phyloP scores from a whole-genome alignment of 179 eudicot species.

The Amaranthus tricolor region DNA sequence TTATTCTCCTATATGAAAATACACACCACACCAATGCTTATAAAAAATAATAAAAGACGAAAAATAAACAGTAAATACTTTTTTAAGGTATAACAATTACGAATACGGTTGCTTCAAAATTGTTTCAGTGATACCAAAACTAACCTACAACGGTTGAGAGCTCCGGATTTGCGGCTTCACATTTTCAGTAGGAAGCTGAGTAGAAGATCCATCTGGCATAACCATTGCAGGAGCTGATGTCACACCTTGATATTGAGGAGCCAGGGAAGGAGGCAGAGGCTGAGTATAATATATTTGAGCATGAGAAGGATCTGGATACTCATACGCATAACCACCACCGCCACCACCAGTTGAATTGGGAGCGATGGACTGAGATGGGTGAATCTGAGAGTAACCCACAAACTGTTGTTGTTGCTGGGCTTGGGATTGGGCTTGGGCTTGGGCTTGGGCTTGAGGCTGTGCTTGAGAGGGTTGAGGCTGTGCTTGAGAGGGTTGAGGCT shows the following conservation, averaged over 20 bases:
- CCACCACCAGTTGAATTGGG: conserved; percentile 37
- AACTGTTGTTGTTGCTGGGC: conserved; percentile 44
- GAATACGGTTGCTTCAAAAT: conserved; percentile 54
- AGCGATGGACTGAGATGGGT: conserved; percentile 61
- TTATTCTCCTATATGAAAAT: conserved; percentile 47
- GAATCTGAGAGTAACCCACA: conserved; percentile 58
- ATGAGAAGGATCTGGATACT: conserved; percentile 62
- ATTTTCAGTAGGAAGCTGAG: conserved; percentile 48
- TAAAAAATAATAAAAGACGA: conserved; percentile 25
- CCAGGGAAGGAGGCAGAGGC: conserved; percentile 50
- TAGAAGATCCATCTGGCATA: conserved; percentile 40
- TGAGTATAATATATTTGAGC: conserved; percentile 66
- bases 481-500: conserved; percentile 6
- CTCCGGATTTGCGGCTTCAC: conserved; percentile 52
- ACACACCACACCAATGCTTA: conserved; percentile 58
- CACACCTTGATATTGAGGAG: conserved; percentile 65
- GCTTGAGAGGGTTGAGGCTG: conserved; percentile 11
- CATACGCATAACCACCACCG: conserved; percentile 56
- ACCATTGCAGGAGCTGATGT: conserved; percentile 38
- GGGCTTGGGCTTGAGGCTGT: conserved; percentile 18
- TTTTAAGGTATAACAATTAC: conserved; percentile 31
- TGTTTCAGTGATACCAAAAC: conserved; percentile 33
- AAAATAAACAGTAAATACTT: conserved; percentile 24
- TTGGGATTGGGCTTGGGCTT: conserved; percentile 31
- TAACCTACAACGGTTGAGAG: conserved; percentile 50